These are phyloP conservation scores for Beauveria bassiana DNA, from an alignment of 2,329 filamentous ascomycete genomes.

Conservation along the genomic window DNA sequence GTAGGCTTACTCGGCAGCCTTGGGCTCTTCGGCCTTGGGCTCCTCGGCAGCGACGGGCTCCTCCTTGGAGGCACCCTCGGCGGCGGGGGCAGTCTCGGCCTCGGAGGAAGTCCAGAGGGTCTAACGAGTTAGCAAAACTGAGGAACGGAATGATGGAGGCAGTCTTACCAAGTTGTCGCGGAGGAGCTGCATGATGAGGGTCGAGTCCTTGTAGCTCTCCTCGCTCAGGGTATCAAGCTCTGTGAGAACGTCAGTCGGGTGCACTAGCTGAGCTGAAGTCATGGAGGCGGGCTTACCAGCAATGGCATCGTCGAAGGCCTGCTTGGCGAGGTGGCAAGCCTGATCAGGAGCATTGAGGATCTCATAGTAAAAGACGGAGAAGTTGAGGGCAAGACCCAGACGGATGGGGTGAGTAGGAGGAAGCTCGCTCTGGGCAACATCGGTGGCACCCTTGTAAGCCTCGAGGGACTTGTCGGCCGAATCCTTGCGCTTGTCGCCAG, in stretches of 20 bases:
- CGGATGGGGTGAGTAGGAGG: conserved; percentile 97
- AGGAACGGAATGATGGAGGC: neutral
- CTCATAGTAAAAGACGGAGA: conserved; percentile 99
- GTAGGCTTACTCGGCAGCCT: conserved; percentile 53
- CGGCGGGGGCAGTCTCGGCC: conserved; percentile 64
- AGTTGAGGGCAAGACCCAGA: conserved; percentile 95
- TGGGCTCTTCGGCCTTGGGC: conserved; percentile 56
- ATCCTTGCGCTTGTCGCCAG: conserved; percentile 89
- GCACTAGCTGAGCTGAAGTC: conserved; percentile 12
- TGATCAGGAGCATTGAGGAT: conserved; percentile 98
- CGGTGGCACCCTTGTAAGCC: conserved; percentile 95
- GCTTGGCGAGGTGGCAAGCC: conserved; percentile 97
- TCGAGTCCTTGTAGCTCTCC: conserved; percentile 99
- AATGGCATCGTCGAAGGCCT: conserved; percentile 98
- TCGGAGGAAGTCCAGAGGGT: conserved; percentile 99
- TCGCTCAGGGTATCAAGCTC: conserved; percentile 95
- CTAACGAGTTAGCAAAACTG: conserved; percentile 37
- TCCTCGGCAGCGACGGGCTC: conserved; percentile 40
- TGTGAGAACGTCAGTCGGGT: conserved; percentile 27
- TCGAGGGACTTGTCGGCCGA: conserved; percentile 91
- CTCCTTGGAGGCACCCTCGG: conserved; percentile 40
- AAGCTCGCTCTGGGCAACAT: conserved; percentile 95
- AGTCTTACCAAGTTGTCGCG: conserved; percentile 81
- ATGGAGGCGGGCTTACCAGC: conserved; percentile 44
- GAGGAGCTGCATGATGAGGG: conserved; percentile 96